A percentile compares a stretch with the other conserved stretches of the same genome.
phyloP scores from a whole-genome alignment of 495 filamentous ascomycete genomes.

The Clohesyomyces aquaticus region DNA sequence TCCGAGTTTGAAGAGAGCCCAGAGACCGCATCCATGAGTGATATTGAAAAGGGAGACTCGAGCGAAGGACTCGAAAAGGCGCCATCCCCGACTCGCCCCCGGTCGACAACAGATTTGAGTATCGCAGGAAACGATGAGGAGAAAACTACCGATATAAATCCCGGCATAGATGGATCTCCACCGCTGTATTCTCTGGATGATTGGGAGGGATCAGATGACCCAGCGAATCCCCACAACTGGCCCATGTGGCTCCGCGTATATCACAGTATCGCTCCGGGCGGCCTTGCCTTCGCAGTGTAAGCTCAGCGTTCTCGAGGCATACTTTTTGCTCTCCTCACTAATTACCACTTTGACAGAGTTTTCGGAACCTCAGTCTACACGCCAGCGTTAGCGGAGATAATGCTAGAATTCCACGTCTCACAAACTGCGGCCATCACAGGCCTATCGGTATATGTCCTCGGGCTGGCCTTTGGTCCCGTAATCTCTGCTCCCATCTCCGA shows the following conservation, averaged over 20 bases:
- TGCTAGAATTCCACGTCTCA: conserved; percentile 41
- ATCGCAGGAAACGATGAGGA: neutral
- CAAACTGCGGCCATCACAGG: conserved; percentile 41
- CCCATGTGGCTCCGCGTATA: conserved; percentile 38
- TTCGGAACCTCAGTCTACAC: conserved; percentile 46
- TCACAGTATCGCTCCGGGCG: conserved; percentile 37
- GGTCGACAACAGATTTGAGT: neutral
- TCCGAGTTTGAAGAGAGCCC: neutral
- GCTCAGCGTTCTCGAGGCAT: too few species aligned
- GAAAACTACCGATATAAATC: neutral
- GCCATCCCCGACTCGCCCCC: neutral
- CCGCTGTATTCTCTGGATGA: conserved; percentile 17
- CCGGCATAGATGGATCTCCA: neutral
- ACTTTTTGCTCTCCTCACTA: neutral
- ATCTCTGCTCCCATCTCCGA: conserved; percentile 48
- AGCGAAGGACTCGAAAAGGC: neutral
- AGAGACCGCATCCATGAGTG: conserved; percentile 10
- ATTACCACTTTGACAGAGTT: conserved; percentile 13
- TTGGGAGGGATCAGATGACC: conserved; percentile 48
- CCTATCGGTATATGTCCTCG: conserved; percentile 46
- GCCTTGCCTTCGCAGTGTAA: conserved; percentile 45
- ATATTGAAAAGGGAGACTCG: conserved; percentile 16
- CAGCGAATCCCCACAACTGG: conserved; percentile 52
- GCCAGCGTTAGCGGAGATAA: conserved; percentile 41
- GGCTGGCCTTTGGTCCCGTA: conserved; percentile 45